A percentile compares a stretch with the other conserved stretches of the same genome.
These are phyloP conservation scores for Plasmodium coatneyi DNA, from an alignment of 169 alveolate genomes.

Conservation along the genomic window DNA sequence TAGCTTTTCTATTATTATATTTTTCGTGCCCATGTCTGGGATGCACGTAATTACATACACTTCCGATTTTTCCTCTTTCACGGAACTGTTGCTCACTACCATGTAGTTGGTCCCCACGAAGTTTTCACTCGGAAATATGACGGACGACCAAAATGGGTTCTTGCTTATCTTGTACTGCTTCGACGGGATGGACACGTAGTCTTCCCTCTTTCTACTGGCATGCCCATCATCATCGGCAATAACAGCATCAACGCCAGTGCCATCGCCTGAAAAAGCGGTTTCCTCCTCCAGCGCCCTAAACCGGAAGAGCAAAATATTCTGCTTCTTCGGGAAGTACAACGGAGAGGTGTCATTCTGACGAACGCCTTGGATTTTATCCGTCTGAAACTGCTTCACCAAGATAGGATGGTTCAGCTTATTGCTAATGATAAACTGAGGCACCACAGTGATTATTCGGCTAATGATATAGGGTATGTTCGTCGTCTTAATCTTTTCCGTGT, in stretches of 20 bases:
- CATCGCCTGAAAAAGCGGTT: background rate
- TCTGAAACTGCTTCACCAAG: conserved; percentile 82
- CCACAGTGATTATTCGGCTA: conserved; percentile 86
- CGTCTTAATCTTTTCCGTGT: conserved; percentile 84
- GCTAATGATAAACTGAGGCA: conserved; percentile 86
- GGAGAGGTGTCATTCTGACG: conserved; percentile 74
- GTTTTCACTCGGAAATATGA: conserved; percentile 85
- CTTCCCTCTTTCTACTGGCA: background rate
- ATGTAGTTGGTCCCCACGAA: conserved; percentile 87
- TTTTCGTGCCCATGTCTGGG: conserved; percentile 87
- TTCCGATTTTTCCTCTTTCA: conserved; percentile 64
- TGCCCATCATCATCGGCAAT: background rate
- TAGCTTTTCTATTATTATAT: conserved; percentile 81
- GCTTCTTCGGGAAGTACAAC: conserved; percentile 35
- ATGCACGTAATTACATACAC: conserved; percentile 85
- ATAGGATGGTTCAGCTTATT: conserved; percentile 78
- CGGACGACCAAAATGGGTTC: conserved; percentile 85
- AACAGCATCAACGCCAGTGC: background rate
- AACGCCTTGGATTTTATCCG: conserved; percentile 55
- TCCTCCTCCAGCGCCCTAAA: conserved; percentile 14
- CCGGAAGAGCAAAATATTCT: conserved; percentile 24
- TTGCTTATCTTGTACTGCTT: conserved; percentile 32
- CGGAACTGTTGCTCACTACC: conserved; percentile 78
- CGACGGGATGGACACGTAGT: background rate
- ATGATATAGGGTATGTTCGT: conserved; percentile 85